These are phyloP conservation scores for Ricinus communis DNA, from an alignment of 345 rosid species.

Conservation along the genomic window DNA sequence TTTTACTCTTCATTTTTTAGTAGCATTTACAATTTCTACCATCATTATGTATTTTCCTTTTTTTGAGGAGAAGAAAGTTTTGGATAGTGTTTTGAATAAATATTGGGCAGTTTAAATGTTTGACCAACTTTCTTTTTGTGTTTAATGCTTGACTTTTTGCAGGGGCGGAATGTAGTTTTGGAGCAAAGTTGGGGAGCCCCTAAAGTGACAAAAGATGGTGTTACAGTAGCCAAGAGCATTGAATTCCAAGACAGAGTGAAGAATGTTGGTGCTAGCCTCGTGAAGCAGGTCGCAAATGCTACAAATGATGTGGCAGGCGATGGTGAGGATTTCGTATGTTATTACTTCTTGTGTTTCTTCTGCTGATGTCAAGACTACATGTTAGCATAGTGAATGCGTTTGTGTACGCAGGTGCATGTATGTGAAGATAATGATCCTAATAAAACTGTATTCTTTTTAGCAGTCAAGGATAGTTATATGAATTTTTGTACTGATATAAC, in stretches of 20 bases:
- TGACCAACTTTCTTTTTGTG: background rate
- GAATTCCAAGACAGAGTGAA: constrained; percentile 25
- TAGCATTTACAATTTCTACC: background rate
- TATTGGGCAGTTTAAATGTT: background rate
- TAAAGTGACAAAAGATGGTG: constrained; percentile 35
- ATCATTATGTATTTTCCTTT: background rate
- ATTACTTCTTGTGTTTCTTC: background rate
- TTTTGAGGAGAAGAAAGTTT: too few relatives aligned
- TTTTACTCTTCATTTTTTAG: background rate
- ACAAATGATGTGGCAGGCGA: constrained; percentile 36
- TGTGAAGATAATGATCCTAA: too few relatives aligned
- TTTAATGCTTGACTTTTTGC: background rate
- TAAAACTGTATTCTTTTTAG: too few relatives aligned
- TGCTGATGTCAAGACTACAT: background rate
- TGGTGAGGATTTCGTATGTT: constrained; percentile 21
- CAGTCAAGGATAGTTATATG: too few relatives aligned
- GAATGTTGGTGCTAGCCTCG: constrained; percentile 33
- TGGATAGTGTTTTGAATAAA: too few relatives aligned
- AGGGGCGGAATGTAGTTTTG: constrained; percentile 34
- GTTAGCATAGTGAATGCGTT: background rate
- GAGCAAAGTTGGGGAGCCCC: constrained; percentile 33
- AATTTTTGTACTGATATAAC: too few relatives aligned
- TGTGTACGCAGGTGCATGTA: background rate
- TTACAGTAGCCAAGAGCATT: constrained; percentile 34
- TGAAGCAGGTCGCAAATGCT: constrained; percentile 36